These are phyloP conservation scores for Ustilago trichophora DNA, from an alignment of 1,284 basidiomycete species.

Conservation along the genomic window DNA sequence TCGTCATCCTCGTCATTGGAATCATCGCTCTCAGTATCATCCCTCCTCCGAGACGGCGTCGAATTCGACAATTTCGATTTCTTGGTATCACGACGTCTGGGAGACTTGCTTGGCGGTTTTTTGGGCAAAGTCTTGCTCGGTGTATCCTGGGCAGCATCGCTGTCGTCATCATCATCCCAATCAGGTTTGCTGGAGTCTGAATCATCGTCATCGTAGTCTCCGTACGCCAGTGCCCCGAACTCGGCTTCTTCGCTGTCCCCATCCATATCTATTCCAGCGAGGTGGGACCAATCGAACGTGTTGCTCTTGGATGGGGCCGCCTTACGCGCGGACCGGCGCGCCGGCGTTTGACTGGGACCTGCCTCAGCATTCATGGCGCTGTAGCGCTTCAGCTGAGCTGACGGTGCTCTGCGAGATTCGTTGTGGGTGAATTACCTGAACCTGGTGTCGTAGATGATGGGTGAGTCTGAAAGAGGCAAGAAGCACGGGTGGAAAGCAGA, in stretches of 20 bases:
- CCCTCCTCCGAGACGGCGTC: too few species aligned
- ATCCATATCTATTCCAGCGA: constrained; percentile 23
- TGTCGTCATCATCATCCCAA: constrained; percentile 44
- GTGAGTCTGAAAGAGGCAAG: too few species aligned
- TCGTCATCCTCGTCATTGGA: constrained; percentile 11
- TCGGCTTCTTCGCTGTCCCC: constrained; percentile 27
- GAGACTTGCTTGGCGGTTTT: constrained; percentile 8
- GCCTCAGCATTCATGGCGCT: constrained; percentile 19
- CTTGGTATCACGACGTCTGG: too few species aligned
- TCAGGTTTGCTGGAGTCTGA: constrained; percentile 24
- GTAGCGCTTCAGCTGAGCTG: too few species aligned
- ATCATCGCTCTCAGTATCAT: constrained; percentile 11
- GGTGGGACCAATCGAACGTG: constrained; percentile 21
- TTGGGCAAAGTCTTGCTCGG: constrained; percentile 6
- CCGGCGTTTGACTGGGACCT: constrained; percentile 12
- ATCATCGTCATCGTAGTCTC: constrained; percentile 10
- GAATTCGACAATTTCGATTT: too few species aligned
- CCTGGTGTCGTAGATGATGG: too few species aligned
- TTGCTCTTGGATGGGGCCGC: constrained; percentile 1
- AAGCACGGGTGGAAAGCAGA: too few species aligned
- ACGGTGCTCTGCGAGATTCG: too few species aligned
- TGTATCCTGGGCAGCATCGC: constrained; percentile 19
- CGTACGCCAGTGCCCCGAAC: constrained; percentile 28
- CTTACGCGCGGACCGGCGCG: constrained; percentile 19
- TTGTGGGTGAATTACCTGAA: too few species aligned